Percentiles rank a stretch among this genome's conserved stretches.
Evolutionary conservation across 345 rosid genomes (phyloP).

Genomic region (Crucihimalaya himalaica): DNA sequence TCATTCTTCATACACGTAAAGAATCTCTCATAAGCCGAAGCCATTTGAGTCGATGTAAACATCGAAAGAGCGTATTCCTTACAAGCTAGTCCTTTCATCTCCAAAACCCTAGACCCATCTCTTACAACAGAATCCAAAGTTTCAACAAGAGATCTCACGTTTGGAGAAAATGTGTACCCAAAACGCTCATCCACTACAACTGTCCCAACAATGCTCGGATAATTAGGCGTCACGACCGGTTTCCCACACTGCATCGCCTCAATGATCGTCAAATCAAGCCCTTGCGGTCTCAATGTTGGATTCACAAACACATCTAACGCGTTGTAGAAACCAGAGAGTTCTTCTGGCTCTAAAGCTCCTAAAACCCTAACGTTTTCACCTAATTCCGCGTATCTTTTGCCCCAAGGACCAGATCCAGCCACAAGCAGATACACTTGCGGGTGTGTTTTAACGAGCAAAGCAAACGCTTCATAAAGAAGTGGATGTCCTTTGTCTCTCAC

Average conservation of each 20-base stretch:
- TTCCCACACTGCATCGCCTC: constrained; percentile 82
- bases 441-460: constrained; percentile 39
- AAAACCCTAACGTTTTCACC: constrained; percentile 59
- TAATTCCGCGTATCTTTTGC: constrained; percentile 52
- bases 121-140: constrained; percentile 51
- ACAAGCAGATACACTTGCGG: constrained; percentile 54
- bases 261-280: constrained; percentile 64
- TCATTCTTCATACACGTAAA: constrained; percentile 73
- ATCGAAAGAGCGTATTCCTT: constrained; percentile 48
- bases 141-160: constrained; percentile 60
- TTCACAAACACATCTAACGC: constrained; percentile 71
- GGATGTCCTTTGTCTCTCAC: constrained; percentile 84
- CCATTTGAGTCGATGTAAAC: constrained; percentile 74
- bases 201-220: constrained; percentile 72
- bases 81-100: constrained; percentile 56
- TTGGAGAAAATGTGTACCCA: constrained; percentile 73
- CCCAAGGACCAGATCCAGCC: constrained; percentile 84
- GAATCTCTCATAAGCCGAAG: constrained; percentile 73
- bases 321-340: constrained; percentile 63
- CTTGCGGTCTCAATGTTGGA: constrained; percentile 74
- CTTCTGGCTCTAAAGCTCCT: constrained; percentile 54
- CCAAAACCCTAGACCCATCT: constrained; percentile 52
- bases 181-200: constrained; percentile 51
- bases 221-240: constrained; percentile 64
- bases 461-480: constrained; percentile 59